Base-by-base conservation (phyloP, 306 rosid genomes). In the Cucumis hystrix region DNA sequence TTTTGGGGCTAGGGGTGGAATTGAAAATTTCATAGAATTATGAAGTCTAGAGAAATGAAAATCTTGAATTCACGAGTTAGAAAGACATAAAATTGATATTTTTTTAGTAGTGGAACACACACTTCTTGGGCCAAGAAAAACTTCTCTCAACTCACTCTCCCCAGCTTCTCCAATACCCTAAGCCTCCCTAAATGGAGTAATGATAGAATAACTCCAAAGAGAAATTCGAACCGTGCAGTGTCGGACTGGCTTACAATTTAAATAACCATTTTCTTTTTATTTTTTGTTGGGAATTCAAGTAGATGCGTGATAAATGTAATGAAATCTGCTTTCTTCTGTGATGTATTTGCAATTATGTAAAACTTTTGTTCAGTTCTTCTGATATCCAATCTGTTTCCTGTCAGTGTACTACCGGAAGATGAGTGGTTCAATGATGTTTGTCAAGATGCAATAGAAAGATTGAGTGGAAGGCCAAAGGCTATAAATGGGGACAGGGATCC, bases 381-480 rank as follows among this genome's bases (percentile, higher is more conserved):
- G 20, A 71, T 20, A 49, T 52, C 14, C 15, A 9, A 21, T 65
- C 13, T 65, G 60, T 78, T 18, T 83, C 69, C 14, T 85, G 41
- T 51, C 89, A 96, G 99, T 57, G 88, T 81, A 66, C 85, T 96
- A 20, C 98, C 98, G 35, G 98, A 91, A 75, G 99, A 96, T 84
- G 99, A 91, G 6, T 96, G 98, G 99, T 96, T 92, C 67, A 85
- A 88, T 47, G 98, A 91, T 33, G 66, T 92, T 64, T 91, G 99
- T 82, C 97, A 88, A 83, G 98, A 89, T 68, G 91, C 94, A 47
- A 84, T 89, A 70, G 97, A 91, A 78, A 91, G 98, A 80, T 81
- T 92, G 39, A 92, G 97, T 70, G 99, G 99, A 63, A 96, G 77
- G 81, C 98, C 99, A 21, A 92, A 88, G 81, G 90, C 88, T 58